Base-by-base conservation (phyloP, 768 basidiomycete species). In the Termitomyces sp. region DNA sequence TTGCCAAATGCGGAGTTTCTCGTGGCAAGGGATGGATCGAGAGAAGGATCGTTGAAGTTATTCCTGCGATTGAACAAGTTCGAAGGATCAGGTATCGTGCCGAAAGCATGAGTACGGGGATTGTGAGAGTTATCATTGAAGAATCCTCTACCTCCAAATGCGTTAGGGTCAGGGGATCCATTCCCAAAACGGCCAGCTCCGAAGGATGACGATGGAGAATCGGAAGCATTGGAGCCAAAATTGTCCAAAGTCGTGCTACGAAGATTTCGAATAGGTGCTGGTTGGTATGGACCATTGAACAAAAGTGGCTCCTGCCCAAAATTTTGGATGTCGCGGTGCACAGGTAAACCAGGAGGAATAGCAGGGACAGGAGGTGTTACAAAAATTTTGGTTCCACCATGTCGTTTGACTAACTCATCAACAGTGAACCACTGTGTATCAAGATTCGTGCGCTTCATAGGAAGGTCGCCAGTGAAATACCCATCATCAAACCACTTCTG, bases 401-500 rank as follows among this genome's bases (percentile, higher is more conserved):
- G 75, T 42, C 78, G 78, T 55, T 75, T 75, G 60, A 78, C 73
- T 52, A 89, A 73, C 48, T 80, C 81, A 53, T 78, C 81, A 8
- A 91, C 82, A 48, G 85, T 73, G 50, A 74, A 79, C 87, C 87
- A 92, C 12, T 85, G 80, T 12, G 65, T 63, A 66, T 92, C 90
- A 51, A 88, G 60, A 59, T 81, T 77, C n/a, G 81, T 83, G 46
- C 94, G 84, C 67, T 88, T 91, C 83, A 95, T 87, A 35, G 90
- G 83, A 26, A 98, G 78, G 60, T 91, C 86, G 28, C 85, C 75
- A 9, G 83, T 75, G 66, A 98, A 98, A 71, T 95, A 98, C 15
- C 91, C 89, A 64, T 89, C 89, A 50, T 91, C 85, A 67, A 85
- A 87, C 94, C 94, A 97, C 65, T 91, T 91, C 73, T 96, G 94